These are phyloP conservation scores for Hymenoscyphus fraxineus DNA, from an alignment of 2,329 filamentous ascomycete genomes.

Conservation along the genomic window DNA sequence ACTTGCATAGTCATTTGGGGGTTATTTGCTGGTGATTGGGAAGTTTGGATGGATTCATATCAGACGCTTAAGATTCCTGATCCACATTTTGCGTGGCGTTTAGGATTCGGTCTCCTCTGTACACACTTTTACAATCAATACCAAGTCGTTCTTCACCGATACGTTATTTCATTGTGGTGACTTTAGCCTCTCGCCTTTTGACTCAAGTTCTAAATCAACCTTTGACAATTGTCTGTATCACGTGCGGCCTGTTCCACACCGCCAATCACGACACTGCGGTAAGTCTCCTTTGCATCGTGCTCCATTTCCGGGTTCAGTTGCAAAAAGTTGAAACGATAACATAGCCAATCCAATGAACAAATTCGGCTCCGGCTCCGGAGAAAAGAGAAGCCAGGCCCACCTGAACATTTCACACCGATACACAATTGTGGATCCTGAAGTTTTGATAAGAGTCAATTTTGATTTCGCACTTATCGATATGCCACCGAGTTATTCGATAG, in stretches of 20 bases:
- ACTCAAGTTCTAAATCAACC: background rate
- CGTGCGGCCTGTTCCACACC: conserved; percentile 15
- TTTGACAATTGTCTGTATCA: conserved; percentile 11
- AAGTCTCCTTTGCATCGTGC: background rate
- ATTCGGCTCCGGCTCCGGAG: background rate
- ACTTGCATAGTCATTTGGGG: conserved; percentile 27
- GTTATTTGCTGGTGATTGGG: conserved; percentile 21
- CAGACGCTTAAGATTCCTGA: conserved; percentile 19
- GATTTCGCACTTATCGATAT: background rate
- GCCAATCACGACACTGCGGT: conserved; percentile 12
- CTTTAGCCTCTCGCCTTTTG: background rate
- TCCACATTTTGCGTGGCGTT: conserved; percentile 27
- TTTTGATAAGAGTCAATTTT: background rate
- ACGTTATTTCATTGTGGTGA: conserved; percentile 1
- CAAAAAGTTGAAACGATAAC: background rate
- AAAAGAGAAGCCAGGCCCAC: conserved; percentile 3
- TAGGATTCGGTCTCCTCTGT: conserved; percentile 26
- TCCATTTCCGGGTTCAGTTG: background rate
- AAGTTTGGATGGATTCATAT: conserved; percentile 14
- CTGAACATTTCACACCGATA: conserved; percentile 1
- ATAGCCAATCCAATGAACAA: background rate
- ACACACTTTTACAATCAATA: conserved; percentile 21
- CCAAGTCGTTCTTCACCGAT: conserved; percentile 11
- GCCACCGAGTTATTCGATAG: background rate
- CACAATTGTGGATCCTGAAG: background rate